A percentile compares a stretch with the other conserved stretches of the same genome.
Conservation (phyloP, 805 yeast genomes). For the baker's yeast (Saccharomyces cerevisiae) region DNA sequence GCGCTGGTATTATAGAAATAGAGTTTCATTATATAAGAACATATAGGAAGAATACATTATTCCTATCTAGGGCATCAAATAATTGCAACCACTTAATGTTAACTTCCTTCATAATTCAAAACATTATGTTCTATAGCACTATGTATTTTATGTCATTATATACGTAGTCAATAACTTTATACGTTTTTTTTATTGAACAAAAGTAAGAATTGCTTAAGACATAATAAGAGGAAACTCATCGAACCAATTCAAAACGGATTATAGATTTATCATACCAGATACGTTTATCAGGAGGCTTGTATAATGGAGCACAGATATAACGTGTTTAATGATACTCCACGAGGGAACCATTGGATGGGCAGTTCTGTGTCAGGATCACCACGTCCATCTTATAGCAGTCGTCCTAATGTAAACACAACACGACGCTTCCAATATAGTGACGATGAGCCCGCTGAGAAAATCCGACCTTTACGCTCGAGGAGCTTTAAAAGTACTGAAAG, state of each 20-base stretch:
- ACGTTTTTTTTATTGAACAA: not conserved
- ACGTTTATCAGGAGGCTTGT: not conserved
- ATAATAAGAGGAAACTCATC: not conserved
- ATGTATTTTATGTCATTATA: not conserved
- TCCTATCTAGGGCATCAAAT: not conserved
- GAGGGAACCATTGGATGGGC: constrained; percentile 28
- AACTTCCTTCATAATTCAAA: not conserved
- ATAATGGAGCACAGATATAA: constrained; percentile 9
- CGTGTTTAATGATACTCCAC: constrained; percentile 20
- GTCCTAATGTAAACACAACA: constrained; percentile 2
- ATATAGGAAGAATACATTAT: not conserved
- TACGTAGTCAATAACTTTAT: not conserved
- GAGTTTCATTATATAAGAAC: not conserved
- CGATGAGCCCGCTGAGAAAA: not conserved
- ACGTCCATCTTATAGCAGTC: constrained; percentile 5
- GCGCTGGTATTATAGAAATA: not conserved
- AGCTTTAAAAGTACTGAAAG: not conserved
- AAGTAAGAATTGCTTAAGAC: not conserved
- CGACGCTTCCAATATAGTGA: constrained; percentile 10
- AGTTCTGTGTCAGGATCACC: constrained; percentile 10
- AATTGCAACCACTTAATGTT: too few species aligned
- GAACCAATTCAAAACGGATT: not conserved
- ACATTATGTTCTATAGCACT: too few species aligned
- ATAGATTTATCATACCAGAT: not conserved
- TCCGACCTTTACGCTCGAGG: not conserved